Base-by-base conservation (phyloP, 1,284 basidiomycete genomes). In the Fomes fomentarius region DNA sequence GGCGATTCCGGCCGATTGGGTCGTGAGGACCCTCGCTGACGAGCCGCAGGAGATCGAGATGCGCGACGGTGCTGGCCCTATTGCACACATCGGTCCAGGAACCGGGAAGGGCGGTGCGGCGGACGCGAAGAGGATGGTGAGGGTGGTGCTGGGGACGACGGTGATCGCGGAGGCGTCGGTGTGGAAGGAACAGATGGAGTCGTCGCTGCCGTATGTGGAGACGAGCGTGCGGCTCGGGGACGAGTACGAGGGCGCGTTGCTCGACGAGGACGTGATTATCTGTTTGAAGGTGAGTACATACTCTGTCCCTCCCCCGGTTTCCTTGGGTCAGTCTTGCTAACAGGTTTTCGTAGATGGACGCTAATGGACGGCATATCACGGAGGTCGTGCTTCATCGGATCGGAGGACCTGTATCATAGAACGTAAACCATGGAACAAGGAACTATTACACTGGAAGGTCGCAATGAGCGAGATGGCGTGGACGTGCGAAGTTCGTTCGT, bases 181-280 rank as follows among this genome's bases (percentile, higher is more conserved):
- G 4, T 65, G 62, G 55, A 44, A 54, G 42, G 51, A 44, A 14
- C 25, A 40, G 11, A 44, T 63, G 21, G 42, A 41, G 34, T 59
- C 60, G 25, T 39, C 50, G n/a, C 43, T 65, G 47, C 62, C 60
- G 43, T 62, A 62, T 30, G 45, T 74, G 3, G 69, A 71, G 49
- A 67, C 62, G 44, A 56, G 51, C 38, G 54, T 62, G 12, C 69
- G 70, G 4, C 46, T 50, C 15, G 54, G 61, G 14, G 42, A 71
- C 40, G 46, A 48, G 0, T 79, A 73, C 53, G 68, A 74, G 40
- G 77, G 76, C 7, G 70, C 78, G 24, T 49, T 82, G 55, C 69
- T 81, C 54, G 79, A 82, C 45, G 78, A 82, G 57, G 76, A 79
- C 52, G 70, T 77, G 54, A 66, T 82, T 21, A 59, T 83, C 30